These are phyloP conservation scores for Lachnellula subtilissima DNA, from an alignment of 2,329 filamentous ascomycete species.

Conservation along the genomic window DNA sequence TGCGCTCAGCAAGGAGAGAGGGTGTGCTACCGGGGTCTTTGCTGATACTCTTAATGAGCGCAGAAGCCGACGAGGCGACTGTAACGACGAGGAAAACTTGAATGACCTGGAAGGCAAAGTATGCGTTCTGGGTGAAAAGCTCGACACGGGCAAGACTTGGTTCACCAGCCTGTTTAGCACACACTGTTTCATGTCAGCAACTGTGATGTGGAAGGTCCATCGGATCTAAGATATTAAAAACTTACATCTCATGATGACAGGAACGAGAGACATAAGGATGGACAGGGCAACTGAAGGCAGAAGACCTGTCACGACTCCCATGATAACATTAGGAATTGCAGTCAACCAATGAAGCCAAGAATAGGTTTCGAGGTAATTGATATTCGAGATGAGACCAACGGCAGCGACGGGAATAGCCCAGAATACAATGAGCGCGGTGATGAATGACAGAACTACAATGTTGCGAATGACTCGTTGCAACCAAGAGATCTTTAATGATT, in stretches of 20 bases:
- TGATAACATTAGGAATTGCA: slow-evolving; percentile 62
- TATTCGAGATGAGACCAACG: slow-evolving; percentile 82
- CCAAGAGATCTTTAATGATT: slow-evolving; percentile 76
- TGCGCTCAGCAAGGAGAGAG: slow-evolving; percentile 61
- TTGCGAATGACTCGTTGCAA: slow-evolving; percentile 76
- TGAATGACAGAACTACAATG: slow-evolving; percentile 64
- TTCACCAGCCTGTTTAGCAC: slow-evolving; percentile 75
- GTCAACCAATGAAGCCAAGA: slow-evolving; percentile 71
- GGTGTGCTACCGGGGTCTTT: slow-evolving; percentile 58
- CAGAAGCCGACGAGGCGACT: slow-evolving; percentile 72
- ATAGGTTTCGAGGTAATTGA: slow-evolving; percentile 62
- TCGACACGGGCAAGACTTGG: slow-evolving; percentile 78
- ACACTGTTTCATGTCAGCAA: slow-evolving; percentile 43
- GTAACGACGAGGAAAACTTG: slow-evolving; percentile 91
- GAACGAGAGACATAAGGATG: slow-evolving; percentile 81
- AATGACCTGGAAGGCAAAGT: slow-evolving; percentile 85
- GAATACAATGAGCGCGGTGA: slow-evolving; percentile 77
- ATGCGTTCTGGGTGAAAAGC: slow-evolving; percentile 83
- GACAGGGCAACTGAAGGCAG: slow-evolving; percentile 75
- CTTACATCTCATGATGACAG: slow-evolving; percentile 71
- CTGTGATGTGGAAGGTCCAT: too few relatives aligned
- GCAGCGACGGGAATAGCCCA: slow-evolving; percentile 73
- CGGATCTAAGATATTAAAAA: slow-evolving; percentile 14
- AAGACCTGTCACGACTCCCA: slow-evolving; percentile 80
- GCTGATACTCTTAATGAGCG: slow-evolving; percentile 59